phyloP scores from a whole-genome alignment of 2,329 filamentous ascomycete genomes.

The Madurella mycetomatis region DNA sequence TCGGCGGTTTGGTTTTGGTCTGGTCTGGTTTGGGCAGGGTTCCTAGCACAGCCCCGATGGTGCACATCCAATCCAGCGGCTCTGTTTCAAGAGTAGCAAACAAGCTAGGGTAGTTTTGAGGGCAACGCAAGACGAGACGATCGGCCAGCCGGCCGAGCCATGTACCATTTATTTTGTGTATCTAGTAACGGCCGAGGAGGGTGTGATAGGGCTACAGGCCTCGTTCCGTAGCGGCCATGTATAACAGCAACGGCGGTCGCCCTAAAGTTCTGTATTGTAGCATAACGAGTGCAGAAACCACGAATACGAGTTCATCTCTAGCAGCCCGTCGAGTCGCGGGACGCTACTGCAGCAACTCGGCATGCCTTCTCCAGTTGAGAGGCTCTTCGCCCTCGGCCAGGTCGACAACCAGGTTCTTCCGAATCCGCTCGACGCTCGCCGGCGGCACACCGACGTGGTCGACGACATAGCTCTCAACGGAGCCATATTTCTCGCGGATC shows the following conservation, averaged over 20 bases:
- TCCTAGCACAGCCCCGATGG: background rate
- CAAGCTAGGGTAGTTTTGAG: conserved; percentile 3
- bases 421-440: conserved; percentile 50
- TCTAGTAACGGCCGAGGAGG: conserved; percentile 1
- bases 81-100: background rate
- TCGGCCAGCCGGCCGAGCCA: background rate
- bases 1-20: too few relatives aligned
- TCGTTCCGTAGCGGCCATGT: background rate
- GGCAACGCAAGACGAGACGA: background rate
- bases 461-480: conserved; percentile 59
- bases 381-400: conserved; percentile 10
- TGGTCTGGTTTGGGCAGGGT: too few relatives aligned
- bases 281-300: background rate
- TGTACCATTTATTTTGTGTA: conserved; percentile 25
- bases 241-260: background rate
- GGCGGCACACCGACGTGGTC: conserved; percentile 54
- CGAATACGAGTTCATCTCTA: background rate
- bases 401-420: conserved; percentile 44
- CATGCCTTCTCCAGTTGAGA: conserved; percentile 8
- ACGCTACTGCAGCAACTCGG: background rate
- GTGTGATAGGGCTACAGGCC: background rate
- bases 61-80: background rate
- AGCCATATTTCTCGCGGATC: conserved; percentile 57
- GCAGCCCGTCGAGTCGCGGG: background rate
- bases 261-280: conserved; percentile 1